Evolutionary conservation across 768 basidiomycete species (phyloP), one percentile per base, ranked within the genome.

Genomic region (Boletus rubropictus): DNA sequence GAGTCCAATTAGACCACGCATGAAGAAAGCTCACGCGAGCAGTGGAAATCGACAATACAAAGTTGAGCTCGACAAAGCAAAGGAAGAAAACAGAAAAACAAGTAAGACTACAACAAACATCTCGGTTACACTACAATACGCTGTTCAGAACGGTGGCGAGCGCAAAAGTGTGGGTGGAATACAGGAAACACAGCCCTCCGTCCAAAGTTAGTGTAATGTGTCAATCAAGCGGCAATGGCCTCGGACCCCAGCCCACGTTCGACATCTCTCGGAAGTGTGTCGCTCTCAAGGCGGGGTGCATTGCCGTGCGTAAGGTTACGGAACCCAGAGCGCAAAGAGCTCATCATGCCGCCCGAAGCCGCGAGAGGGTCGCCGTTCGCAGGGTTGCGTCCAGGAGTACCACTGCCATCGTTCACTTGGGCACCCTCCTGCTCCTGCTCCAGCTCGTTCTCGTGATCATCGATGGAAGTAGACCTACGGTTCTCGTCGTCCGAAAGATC

Each of bases 401-500:
- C 36, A 24, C 18, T 10, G 3, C 4, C 39, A 29, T 51, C 34
- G 22, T 40, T 33, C 7, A 17, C 37, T 14, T 54, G 57, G 2
- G 31, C 28, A 22, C 18, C 55, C 6, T 55, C 65, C 3, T 46
- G 53, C 25, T 65, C 64, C 8, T 42, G 28, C 20, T 42, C 40
- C 4, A 45, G 50, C 28, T 61, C 64, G 12, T 53, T 46, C 6
- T 65, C 63, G 8, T 46, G 49, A 1, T 64, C 65, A 9, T 66
- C 64, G 17, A 53, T 48, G 7, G 66, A 67, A 8, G 53, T 31
- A 37, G 64, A 60, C 1, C 42, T 36, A 37, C 47, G 64, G 18
- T 62, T 37, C 27, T 60, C 66, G 7, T 68, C 65, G 32, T 68
- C 64, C 9, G 60, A 65, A 17, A 66, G 56, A 29, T 70, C 69